Base-by-base conservation (phyloP, 23 red algal species). In the Gracilaria vermiculophylla region DNA sequence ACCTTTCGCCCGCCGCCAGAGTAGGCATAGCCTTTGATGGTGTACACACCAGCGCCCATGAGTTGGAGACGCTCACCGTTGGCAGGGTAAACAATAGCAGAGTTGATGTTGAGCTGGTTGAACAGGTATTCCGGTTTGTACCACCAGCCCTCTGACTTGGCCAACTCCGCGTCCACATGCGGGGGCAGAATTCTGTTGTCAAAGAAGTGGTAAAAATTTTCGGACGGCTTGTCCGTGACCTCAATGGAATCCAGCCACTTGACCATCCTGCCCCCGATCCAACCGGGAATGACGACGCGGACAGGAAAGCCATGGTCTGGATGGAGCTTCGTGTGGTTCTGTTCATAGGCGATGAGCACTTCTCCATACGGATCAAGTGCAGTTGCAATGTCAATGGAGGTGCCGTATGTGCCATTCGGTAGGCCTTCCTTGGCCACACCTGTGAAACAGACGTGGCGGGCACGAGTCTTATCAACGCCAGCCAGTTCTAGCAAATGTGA, bases 261-360 rank as follows among this genome's bases (percentile, higher is more conserved):
- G 85, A 99, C 97, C 93, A 95, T 99, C 5, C 97, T 67, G 16
- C 93, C 97, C 37, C 97, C 97, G 88, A 99, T 96, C 93, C 90
- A 99, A 11, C 97, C 97, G 9, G 97, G 97, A 44, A 99, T 94
- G 48, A 99, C 69, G 1, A 99, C 92, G 41, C 97, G 81, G 37
- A 99, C 40, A 20, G 97, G 97, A 69, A 87, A 95, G 49, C 97
- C 97, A 58, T 99, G 97, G 76, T 99, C 97, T 16, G 93, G 91
- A 19, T 73, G 61, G 32, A 99, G 81, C 19, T 67, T 57, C 11
- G 76, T 83, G 25, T 89, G 88, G 54, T 99, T 99, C 89, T 96
- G 90, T 35, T 94, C 93, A 19, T 89, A 94, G 29, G 97, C 97
- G 27, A 99, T 69, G 69, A 99, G 32, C 34, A 99, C 97, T 27